Evolutionary conservation across 1,139 yeast genomes (phyloP), one percentile per base, ranked within the genome.

Genomic region (Geotrichum citri-aurantii): DNA sequence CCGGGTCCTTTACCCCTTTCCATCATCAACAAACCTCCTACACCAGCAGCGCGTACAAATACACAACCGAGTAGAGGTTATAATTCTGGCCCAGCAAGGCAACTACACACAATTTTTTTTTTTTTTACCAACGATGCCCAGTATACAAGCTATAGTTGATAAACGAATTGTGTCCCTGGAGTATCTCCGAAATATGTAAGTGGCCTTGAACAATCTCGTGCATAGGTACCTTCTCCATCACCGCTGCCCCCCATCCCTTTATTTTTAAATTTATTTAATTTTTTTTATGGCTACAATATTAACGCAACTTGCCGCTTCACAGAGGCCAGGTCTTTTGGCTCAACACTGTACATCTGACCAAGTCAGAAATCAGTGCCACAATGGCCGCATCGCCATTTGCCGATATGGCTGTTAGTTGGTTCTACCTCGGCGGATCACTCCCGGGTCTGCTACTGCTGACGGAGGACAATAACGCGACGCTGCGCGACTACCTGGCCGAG

Each of bases 131-230:
- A 3, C 50, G 8, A 24, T n/a, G 31, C 50, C 19, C n/a, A 23
- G 19, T 4, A 26, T 52, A 10, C 47, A 57, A 48, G 52, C 56
- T 42, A 54, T 60, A 24, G 61, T 60, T 48, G 61, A 55, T 27
- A 53, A 56, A 29, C 50, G 59, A 46, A 50, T 57, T 17, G 27
- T 50, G 10, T 57, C 59, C 12, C 55, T 57, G 11, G 69, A 68
- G 37, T 67, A 67, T 54, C 62, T 68, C 14, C 62, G 65, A 26
- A 61, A 63, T 56, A 64, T 68, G 70, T 67, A 64, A 54, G 70
- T 62, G 29, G 29, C 29, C 29, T 4, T 26, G 29, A 26, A 26
- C 7, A 4, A 26, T 26, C 29, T 5, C 29, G 7, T 7, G 7
- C 7, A 26, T 26, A 7, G 29, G 4, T 5, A 26, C 19, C 19